Evolutionary conservation across 805 yeast species (phyloP).

Genomic region (Starmerella bombicola): DNA sequence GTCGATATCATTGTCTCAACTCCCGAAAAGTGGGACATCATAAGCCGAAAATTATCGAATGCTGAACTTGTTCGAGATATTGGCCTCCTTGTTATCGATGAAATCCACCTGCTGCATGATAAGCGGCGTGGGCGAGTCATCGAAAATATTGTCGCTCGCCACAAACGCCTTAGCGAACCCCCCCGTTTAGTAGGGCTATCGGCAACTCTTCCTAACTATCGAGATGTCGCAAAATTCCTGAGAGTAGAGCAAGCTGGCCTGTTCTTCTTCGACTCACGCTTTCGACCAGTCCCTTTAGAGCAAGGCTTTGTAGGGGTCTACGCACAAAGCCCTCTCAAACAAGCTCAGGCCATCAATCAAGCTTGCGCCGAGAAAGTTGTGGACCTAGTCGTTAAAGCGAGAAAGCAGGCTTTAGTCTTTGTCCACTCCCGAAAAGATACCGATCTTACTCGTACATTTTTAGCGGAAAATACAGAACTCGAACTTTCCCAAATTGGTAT

Average conservation of each 20-base stretch:
- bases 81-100: constrained; percentile 70
- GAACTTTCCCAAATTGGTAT: constrained; percentile 69
- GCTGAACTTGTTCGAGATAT: constrained; percentile 52
- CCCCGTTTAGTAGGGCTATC: constrained; percentile 72
- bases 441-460: constrained; percentile 57
- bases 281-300: constrained; percentile 82
- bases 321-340: constrained; percentile 67
- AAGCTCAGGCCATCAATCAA: constrained; percentile 71
- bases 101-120: constrained; percentile 83
- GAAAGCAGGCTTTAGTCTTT: constrained; percentile 74
- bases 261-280: constrained; percentile 71
- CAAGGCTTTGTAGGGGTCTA: constrained; percentile 84
- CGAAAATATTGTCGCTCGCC: constrained; percentile 75
- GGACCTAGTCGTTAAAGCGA: constrained; percentile 40
- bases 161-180: constrained; percentile 33
- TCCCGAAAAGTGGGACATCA: constrained; percentile 96
- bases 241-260: constrained; percentile 47
- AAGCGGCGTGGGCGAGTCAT: constrained; percentile 81
- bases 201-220: constrained; percentile 82
- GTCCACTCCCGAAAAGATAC: constrained; percentile 95
- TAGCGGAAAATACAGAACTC: constrained; percentile 31
- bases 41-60: constrained; percentile 70
- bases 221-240: constrained; percentile 73
- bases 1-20: constrained; percentile 84
- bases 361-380: constrained; percentile 73